Conservation (phyloP, 768 basidiomycete genomes). For the Austroboletus festivus region DNA sequence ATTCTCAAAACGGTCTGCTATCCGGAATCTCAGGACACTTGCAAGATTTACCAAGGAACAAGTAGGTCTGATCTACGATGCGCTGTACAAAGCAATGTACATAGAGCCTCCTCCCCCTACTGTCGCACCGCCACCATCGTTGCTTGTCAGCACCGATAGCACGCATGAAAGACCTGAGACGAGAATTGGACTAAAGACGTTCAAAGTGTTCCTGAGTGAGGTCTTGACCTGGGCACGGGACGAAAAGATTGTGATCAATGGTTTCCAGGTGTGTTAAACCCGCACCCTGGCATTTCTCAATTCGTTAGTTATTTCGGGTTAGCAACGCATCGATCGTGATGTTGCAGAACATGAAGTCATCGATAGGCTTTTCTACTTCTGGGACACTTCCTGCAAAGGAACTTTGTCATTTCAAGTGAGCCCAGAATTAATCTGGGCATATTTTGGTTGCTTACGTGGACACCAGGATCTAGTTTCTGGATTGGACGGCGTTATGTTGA, state of each 20-base stretch:
- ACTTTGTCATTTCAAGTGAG: slow-evolving; percentile 86
- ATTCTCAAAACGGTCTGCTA: slow-evolving; percentile 87
- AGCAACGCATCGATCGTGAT: slow-evolving; percentile 85
- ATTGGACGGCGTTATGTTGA: slow-evolving; percentile 89
- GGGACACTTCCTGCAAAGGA: slow-evolving; percentile 81
- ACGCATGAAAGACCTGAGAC: slow-evolving; percentile 83
- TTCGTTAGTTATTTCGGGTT: slow-evolving; percentile 7
- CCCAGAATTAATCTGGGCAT: background rate
- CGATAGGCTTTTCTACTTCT: slow-evolving; percentile 90
- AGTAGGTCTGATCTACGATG: slow-evolving; percentile 88
- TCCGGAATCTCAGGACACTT: slow-evolving; percentile 79
- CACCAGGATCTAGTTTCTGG: slow-evolving; percentile 83
- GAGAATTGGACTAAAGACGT: slow-evolving; percentile 79
- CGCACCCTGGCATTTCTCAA: background rate
- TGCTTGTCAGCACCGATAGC: slow-evolving; percentile 57
- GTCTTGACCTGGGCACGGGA: slow-evolving; percentile 94
- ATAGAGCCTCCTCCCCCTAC: slow-evolving; percentile 64
- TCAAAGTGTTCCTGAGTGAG: slow-evolving; percentile 86
- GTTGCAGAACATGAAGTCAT: slow-evolving; percentile 97
- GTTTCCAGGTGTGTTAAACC: slow-evolving; percentile 63
- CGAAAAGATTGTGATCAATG: slow-evolving; percentile 89
- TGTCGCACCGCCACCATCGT: slow-evolving; percentile 44
- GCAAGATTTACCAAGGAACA: slow-evolving; percentile 86
- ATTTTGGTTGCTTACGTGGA: slow-evolving; percentile 4
- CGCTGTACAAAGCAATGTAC: slow-evolving; percentile 81